phyloP scores from a whole-genome alignment of 148 eudicot species.

The Bassia scoparia region DNA sequence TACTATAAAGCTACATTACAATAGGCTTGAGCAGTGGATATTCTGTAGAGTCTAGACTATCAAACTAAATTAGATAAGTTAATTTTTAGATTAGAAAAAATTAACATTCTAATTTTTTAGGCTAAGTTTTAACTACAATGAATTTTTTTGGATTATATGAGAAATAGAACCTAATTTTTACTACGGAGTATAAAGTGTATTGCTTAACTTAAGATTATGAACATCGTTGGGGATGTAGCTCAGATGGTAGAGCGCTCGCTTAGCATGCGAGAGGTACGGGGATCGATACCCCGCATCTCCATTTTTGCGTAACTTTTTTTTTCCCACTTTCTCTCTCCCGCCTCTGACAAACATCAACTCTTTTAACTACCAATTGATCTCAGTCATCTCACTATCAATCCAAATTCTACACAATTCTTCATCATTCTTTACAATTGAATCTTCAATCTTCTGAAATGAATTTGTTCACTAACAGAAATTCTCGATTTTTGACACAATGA shows the following conservation, averaged over 20 bases:
- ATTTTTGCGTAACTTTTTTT: neutral
- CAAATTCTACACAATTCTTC: neutral
- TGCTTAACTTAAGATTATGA: no score
- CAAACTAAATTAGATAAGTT: no score
- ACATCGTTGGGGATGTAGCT: conserved; percentile 80
- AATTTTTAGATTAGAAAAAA: no score
- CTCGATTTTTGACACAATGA: conserved; percentile 5
- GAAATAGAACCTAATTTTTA: no score
- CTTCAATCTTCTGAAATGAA: neutral
- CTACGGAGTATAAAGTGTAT: no score
- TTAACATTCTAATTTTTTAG: no score
- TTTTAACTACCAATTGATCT: neutral
- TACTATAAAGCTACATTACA: no score
- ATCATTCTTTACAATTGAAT: neutral
- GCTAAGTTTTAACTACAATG: no score
- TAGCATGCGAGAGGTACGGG: conserved; percentile 99
- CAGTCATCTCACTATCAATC: neutral
- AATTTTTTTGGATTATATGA: no score
- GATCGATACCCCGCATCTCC: conserved; percentile 99
- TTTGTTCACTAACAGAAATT: no score
- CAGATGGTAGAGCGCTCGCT: conserved; percentile 99
- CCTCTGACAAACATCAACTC: neutral
- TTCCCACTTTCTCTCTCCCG: neutral
- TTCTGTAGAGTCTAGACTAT: no score
- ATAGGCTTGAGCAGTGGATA: no score